Percentiles rank a stretch among this genome's conserved stretches.
Evolutionary conservation across 1,284 basidiomycete genomes (phyloP).

Genomic region (Ceratobasidium sp.): DNA sequence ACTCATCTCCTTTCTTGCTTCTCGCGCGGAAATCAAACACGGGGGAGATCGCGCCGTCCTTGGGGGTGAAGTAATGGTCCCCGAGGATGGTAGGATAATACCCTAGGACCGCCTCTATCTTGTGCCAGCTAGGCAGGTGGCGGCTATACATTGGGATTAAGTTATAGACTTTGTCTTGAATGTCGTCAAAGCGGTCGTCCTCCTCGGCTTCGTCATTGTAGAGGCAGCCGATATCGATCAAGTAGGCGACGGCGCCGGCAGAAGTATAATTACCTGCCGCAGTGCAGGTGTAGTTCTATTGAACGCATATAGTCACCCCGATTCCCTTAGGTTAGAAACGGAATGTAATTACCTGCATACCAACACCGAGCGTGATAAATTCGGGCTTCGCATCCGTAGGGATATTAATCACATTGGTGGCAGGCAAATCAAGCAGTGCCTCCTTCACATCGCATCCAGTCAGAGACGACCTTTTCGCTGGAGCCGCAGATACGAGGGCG

Average conservation of each 20-base stretch:
- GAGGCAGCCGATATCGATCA: conserved; percentile 73
- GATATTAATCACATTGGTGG: conserved; percentile 9
- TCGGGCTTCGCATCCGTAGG: conserved; percentile 52
- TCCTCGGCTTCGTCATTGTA: conserved; percentile 55
- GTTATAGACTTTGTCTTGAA: conserved; percentile 62
- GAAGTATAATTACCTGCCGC: conserved; percentile 58
- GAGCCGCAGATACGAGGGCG: conserved; percentile 21
- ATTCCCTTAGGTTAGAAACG: neutral
- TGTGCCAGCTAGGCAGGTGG: conserved; percentile 18
- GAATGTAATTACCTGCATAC: conserved; percentile 49
- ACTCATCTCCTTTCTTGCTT: conserved; percentile 58
- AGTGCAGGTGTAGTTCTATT: conserved; percentile 67
- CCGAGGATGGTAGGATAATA: conserved; percentile 60
- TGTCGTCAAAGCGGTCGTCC: conserved; percentile 56
- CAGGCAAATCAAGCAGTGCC: conserved; percentile 27
- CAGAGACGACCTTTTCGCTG: conserved; percentile 12
- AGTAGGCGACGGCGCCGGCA: conserved; percentile 68
- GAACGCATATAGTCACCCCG: conserved; percentile 8
- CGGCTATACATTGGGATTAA: conserved; percentile 30
- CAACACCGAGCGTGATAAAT: conserved; percentile 64
- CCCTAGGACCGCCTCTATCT: conserved; percentile 52
- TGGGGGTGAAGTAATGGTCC: conserved; percentile 69
- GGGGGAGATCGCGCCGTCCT: conserved; percentile 64
- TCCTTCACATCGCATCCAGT: conserved; percentile 38
- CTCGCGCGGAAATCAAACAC: conserved; percentile 71